Conservation (phyloP, 202 grass and related monocot genomes). For the Hordeum pubiflorum region DNA sequence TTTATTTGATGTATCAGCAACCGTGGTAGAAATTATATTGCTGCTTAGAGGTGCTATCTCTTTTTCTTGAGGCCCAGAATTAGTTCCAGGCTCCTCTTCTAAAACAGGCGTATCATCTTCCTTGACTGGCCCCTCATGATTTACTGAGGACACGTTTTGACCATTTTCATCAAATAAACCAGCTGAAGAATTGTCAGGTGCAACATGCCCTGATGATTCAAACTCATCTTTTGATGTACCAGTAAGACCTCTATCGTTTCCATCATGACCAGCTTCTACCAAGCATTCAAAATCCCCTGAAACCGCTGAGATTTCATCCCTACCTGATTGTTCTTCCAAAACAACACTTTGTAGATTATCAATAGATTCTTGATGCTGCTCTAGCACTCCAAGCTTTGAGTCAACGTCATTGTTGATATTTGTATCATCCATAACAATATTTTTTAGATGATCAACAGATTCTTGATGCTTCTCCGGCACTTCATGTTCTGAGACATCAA, state of each 20-base stretch:
- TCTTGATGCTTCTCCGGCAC: conserved; percentile 18
- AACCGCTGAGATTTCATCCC: conserved; percentile 24
- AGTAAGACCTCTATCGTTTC: conserved; percentile 14
- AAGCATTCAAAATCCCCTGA: conserved; percentile 17
- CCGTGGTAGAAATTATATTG: background rate
- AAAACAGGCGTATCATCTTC: conserved; percentile 11
- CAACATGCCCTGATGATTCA: background rate
- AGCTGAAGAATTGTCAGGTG: conserved; percentile 5
- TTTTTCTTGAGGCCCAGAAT: conserved; percentile 18
- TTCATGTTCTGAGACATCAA: conserved; percentile 17
- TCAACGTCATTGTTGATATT: conserved; percentile 10
- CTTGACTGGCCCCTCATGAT: conserved; percentile 25
- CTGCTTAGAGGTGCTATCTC: background rate
- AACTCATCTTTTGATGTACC: conserved; percentile 24
- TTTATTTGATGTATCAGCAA: conserved; percentile 8
- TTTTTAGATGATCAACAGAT: conserved; percentile 16
- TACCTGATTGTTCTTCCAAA: conserved; percentile 1
- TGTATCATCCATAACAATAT: conserved; percentile 21
- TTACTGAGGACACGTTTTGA: conserved; percentile 1
- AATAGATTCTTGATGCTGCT: conserved; percentile 29
- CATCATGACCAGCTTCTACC: conserved; percentile 14
- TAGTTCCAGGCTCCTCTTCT: conserved; percentile 22
- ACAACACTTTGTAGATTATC: conserved; percentile 17
- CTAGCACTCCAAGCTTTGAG: conserved; percentile 8
- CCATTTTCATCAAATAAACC: conserved; percentile 1